Base-by-base conservation (phyloP, 2,329 filamentous ascomycete species). In the Nigrospora osmanthi region DNA sequence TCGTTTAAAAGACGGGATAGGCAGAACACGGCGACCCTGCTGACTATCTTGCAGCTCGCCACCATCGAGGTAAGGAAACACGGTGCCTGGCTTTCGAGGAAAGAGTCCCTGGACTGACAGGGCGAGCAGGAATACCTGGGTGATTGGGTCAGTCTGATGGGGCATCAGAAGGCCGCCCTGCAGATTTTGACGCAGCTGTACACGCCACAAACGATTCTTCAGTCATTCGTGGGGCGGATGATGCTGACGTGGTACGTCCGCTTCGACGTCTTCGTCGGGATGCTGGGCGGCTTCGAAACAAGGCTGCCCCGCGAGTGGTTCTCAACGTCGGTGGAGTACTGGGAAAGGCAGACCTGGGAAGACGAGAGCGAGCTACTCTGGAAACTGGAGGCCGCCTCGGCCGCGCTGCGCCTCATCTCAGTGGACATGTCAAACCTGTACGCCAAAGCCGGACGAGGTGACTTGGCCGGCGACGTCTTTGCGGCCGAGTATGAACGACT, bases 121-220 rank as follows among this genome's bases (percentile, higher is more conserved):
- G 40, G 23, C 23, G 38, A 23, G 42, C 38, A 95, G 89, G 93
- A 97, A 66, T 94, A 89, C 56, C 75, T 97, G 38, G 93, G 93
- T 12, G 93, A 98, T 60, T 97, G 89, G 89, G 81, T 94, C 43
- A 96, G 94, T 56, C 72, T 97, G 14, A 84, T 93, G 65, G 87
- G 89, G 17, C 93, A 97, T 61, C 90, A 96, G 61, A 89, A 85
- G 59, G 93, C 91, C 11, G 93, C 93, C 0, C 80, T 86, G 58
- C 81, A 88, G 51, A 84, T 97, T 55, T 69, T 97, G 38, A 85
- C 76, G 1, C 79, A 84, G 37, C 68, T 96, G 0, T 90, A 89
- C 59, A 89, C 82, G 0, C 87, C 89, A 0, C 72, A 89, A 49
- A 85, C 81, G 0, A 80, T 87, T 37, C 81, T 84, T 68, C 72